These are phyloP conservation scores for Paracamarosporium sp. DNA, from an alignment of 2,329 filamentous ascomycete species.

Conservation along the genomic window DNA sequence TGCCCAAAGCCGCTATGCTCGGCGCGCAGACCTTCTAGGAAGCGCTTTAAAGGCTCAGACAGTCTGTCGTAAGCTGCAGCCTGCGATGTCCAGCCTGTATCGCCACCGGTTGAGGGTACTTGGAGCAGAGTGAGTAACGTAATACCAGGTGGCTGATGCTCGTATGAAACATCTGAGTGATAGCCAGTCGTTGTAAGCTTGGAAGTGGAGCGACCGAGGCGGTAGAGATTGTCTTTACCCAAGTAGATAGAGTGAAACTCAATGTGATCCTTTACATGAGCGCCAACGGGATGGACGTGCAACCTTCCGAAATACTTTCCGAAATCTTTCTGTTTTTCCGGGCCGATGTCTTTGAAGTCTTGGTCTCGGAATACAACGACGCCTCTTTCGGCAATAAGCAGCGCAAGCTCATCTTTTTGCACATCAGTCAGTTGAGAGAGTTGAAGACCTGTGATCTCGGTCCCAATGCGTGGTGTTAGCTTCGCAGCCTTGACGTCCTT, in stretches of 20 bases:
- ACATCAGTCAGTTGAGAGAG: background rate
- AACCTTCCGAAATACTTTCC: constrained; percentile 6
- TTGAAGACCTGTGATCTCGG: constrained; percentile 14
- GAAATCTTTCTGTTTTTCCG: constrained; percentile 6
- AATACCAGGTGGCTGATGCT: constrained; percentile 81
- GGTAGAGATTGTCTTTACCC: constrained; percentile 32
- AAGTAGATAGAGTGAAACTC: constrained; percentile 33
- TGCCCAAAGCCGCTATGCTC: constrained; percentile 14
- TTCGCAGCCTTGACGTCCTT: constrained; percentile 8
- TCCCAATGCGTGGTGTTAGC: constrained; percentile 15
- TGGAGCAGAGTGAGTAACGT: constrained; percentile 86
- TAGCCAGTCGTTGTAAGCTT: constrained; percentile 54
- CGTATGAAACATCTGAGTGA: constrained; percentile 85
- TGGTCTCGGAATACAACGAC: constrained; percentile 6
- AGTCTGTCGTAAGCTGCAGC: constrained; percentile 10
- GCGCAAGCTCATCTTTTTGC: constrained; percentile 7
- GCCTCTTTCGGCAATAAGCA: constrained; percentile 3
- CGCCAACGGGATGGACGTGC: constrained; percentile 7
- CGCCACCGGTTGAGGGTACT: constrained; percentile 57
- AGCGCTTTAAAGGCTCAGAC: constrained; percentile 11
- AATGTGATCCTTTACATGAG: constrained; percentile 34
- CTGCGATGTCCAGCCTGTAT: constrained; percentile 10
- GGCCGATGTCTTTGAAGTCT: constrained; percentile 8
- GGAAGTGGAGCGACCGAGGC: constrained; percentile 26
- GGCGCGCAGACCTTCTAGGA: constrained; percentile 15